Evolutionary conservation across 495 filamentous ascomycete genomes (phyloP), one percentile per base, ranked within the genome.

Genomic region (Parathielavia hyrcaniae): DNA sequence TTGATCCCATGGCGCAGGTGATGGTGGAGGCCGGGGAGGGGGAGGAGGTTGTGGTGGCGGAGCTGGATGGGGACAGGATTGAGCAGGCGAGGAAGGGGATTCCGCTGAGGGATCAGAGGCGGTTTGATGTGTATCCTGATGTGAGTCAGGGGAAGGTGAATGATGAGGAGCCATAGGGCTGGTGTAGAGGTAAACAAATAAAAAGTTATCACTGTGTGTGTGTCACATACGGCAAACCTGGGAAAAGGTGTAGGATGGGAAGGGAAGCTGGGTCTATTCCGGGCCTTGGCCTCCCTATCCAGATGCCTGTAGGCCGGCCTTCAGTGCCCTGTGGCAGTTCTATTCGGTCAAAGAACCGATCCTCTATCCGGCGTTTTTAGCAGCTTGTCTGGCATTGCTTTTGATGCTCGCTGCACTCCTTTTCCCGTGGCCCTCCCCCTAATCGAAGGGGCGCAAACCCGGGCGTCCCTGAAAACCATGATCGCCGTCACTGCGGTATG

Each of bases 111-210:
- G 80, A 76, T 30, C 95, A 99, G 83, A 80, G 92, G 60, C 77
- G 95, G 62, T 97, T 95, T 71, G 93, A 99, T 74, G 83, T 99
- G 23, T 99, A 99, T 73, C 87, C 89, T 14, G 92, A 99, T 81
- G 83, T 99, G 30, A 88, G 83, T 61, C 64, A 76, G 64, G 81
- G 64, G 19, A 56, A 66, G 54, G 67, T 74, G 16, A 53, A 56
- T 17, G 67, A 65, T 43, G 64, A 68, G n/a, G 64, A 68, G 59
- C 45, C 50, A 35, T 58, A 30, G 60, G n/a, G 32, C 5, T 20
- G 32, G 30, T 34, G 45, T 52, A 23, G 45, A 45, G 52, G 20
- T 30, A 51, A 35, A n/a, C n/a, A n/a, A n/a, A n/a, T n/a, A n/a
- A n/a, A n/a, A n/a, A 14, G 49, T 22, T 30, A 3, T 30, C 26